Conservation (phyloP, 352 stramenopile genomes). For the Aphanomyces invadans region DNA sequence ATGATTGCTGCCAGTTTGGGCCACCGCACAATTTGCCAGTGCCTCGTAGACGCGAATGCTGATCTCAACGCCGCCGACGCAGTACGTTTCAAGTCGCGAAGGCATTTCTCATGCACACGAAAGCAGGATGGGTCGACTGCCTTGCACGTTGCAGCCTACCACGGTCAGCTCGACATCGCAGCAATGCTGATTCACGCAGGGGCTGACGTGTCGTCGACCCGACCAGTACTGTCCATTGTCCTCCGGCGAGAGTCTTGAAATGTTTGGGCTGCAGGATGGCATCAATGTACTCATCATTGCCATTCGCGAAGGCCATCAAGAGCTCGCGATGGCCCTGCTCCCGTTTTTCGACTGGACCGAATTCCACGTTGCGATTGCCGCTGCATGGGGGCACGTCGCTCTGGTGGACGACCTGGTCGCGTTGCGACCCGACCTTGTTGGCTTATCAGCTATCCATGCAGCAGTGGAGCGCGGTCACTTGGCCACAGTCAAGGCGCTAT, state of each 20-base stretch:
- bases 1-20: constrained; percentile 11
- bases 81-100: not conserved
- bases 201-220: not conserved
- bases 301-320: not conserved
- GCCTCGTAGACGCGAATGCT: not conserved
- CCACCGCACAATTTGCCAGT: not conserved
- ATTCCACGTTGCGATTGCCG: constrained; percentile 1
- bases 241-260: not conserved
- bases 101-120: too few relatives aligned
- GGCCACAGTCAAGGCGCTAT: not conserved
- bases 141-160: constrained; percentile 9
- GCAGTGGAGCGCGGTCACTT: not conserved
- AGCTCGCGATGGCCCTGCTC: not conserved
- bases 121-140: constrained; percentile 20
- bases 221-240: not conserved
- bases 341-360: not conserved
- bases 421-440: not conserved
- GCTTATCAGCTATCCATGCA: not conserved
- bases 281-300: not conserved
- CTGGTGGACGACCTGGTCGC: not conserved
- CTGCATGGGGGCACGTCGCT: not conserved
- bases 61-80: not conserved
- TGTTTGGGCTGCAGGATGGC: constrained; percentile 5
- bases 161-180: constrained; percentile 1
- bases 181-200: not conserved